Conservation (phyloP, 1,139 yeast species). For the Debaryomyces psychrophilus region DNA sequence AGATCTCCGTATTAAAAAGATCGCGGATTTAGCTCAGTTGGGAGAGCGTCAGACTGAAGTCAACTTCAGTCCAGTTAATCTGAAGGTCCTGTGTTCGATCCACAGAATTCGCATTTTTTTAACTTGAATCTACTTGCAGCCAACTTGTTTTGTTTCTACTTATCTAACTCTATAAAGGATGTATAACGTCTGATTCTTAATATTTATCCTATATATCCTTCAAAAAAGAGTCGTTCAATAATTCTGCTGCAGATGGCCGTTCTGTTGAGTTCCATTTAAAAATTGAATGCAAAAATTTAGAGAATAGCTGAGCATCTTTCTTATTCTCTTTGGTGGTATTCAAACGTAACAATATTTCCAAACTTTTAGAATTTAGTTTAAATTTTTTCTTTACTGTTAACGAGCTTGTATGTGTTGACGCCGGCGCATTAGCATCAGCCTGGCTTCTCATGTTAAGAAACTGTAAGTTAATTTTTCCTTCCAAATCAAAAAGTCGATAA, state of each 20-base stretch:
- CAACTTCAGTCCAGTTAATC: slow-evolving; percentile 42
- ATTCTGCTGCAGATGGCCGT: slow-evolving; percentile 46
- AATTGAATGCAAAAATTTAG: slow-evolving; percentile 40
- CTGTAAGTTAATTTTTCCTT: slow-evolving; percentile 40
- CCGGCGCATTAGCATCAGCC: slow-evolving; percentile 15
- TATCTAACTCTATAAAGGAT: not conserved
- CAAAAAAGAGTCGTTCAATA: slow-evolving; percentile 42
- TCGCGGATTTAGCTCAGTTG: slow-evolving; percentile 53
- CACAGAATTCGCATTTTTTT: slow-evolving; percentile 50
- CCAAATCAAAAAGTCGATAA: slow-evolving; percentile 42
- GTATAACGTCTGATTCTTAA: not conserved
- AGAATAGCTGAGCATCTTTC: slow-evolving; percentile 18
- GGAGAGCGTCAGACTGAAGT: slow-evolving; percentile 62
- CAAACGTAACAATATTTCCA: slow-evolving; percentile 49
- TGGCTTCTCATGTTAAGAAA: slow-evolving; percentile 31
- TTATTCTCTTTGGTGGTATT: slow-evolving; percentile 30
- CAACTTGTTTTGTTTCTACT: not conserved
- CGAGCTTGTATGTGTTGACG: slow-evolving; percentile 17
- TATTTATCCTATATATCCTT: not conserved
- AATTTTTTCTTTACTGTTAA: slow-evolving; percentile 26
- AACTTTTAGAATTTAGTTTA: slow-evolving; percentile 33
- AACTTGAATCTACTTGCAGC: not conserved
- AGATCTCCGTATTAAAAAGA: too few relatives aligned
- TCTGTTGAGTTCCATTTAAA: slow-evolving; percentile 60
- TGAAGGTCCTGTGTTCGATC: slow-evolving; percentile 62